Conservation (phyloP, 768 basidiomycete genomes). For the Amanita muscaria region DNA sequence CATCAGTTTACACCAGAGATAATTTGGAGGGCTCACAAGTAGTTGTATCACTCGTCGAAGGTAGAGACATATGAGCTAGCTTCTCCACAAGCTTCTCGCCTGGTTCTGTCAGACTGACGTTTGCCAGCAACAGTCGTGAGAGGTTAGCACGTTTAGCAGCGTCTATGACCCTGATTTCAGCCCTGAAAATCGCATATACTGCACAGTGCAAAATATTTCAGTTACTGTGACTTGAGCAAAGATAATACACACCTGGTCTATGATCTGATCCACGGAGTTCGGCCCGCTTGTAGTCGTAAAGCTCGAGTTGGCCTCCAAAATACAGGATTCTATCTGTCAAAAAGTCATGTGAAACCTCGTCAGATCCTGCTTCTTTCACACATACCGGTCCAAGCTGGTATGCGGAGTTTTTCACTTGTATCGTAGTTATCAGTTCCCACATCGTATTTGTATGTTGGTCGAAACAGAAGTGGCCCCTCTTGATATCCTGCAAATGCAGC, state of each 20-base stretch:
- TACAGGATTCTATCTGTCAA: slow-evolving; percentile 83
- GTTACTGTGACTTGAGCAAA: not conserved
- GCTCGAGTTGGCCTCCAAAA: slow-evolving; percentile 62
- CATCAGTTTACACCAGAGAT: not conserved
- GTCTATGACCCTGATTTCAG: slow-evolving; percentile 74
- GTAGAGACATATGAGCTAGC: slow-evolving; percentile 48
- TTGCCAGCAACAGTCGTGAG: slow-evolving; percentile 59
- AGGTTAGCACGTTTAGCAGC: slow-evolving; percentile 61
- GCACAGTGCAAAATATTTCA: slow-evolving; percentile 10
- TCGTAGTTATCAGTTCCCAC: slow-evolving; percentile 81
- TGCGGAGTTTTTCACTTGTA: slow-evolving; percentile 90
- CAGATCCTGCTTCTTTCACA: not conserved
- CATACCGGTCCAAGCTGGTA: slow-evolving; percentile 96
- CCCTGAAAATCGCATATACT: slow-evolving; percentile 84
- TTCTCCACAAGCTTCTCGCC: slow-evolving; percentile 69
- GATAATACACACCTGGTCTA: slow-evolving; percentile 72
- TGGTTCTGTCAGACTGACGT: slow-evolving; percentile 48
- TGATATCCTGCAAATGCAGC: slow-evolving; percentile 75
- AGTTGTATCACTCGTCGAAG: slow-evolving; percentile 29
- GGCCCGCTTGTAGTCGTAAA: slow-evolving; percentile 73
- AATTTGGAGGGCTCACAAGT: slow-evolving; percentile 26
- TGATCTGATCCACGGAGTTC: slow-evolving; percentile 93
- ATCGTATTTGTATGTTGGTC: slow-evolving; percentile 92
- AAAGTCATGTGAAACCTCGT: slow-evolving; percentile 9
- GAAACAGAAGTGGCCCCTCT: slow-evolving; percentile 87